These are phyloP conservation scores for Ophiostoma novo-ulmi DNA, from an alignment of 2,329 filamentous ascomycete genomes.

Conservation along the genomic window DNA sequence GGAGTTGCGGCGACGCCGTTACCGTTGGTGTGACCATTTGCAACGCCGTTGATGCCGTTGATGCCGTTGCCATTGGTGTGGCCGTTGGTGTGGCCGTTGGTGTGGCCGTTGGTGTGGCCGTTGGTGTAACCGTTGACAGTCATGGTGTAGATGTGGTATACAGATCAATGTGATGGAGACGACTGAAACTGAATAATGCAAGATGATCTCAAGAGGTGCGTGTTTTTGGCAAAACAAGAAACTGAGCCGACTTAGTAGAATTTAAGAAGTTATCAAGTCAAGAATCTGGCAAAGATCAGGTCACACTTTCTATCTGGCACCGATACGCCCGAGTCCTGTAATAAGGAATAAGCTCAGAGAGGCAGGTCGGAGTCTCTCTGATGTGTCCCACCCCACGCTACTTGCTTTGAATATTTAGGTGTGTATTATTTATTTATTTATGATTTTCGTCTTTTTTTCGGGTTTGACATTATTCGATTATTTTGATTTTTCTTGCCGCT, in stretches of 20 bases:
- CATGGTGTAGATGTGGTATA: neutral
- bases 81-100: slow-evolving; percentile 18
- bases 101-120: slow-evolving; percentile 20
- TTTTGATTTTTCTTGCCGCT: neutral
- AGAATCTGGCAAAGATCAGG: slow-evolving; percentile 1
- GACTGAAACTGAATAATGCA: neutral
- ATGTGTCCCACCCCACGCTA: slow-evolving; percentile 8
- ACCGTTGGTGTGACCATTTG: slow-evolving; percentile 6
- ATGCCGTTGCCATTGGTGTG: slow-evolving; percentile 17
- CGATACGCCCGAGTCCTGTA: slow-evolving; percentile 16
- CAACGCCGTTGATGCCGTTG: slow-evolving; percentile 7
- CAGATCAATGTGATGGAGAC: too few relatives aligned
- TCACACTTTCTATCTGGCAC: slow-evolving; percentile 11
- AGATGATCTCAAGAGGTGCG: neutral
- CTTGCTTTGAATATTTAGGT: neutral
- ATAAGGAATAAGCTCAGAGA: slow-evolving; percentile 10
- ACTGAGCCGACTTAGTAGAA: neutral
- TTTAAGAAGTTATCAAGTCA: neutral
- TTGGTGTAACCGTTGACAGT: slow-evolving; percentile 19
- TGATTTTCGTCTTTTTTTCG: neutral
- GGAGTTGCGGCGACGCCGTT: slow-evolving; percentile 1
- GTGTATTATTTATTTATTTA: neutral
- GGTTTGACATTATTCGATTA: neutral
- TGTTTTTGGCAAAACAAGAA: slow-evolving; percentile 6
- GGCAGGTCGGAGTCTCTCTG: neutral